Evolutionary conservation across 163 green algal genomes (phyloP).

Genomic region (Chlamydomonas reinhardtii): DNA sequence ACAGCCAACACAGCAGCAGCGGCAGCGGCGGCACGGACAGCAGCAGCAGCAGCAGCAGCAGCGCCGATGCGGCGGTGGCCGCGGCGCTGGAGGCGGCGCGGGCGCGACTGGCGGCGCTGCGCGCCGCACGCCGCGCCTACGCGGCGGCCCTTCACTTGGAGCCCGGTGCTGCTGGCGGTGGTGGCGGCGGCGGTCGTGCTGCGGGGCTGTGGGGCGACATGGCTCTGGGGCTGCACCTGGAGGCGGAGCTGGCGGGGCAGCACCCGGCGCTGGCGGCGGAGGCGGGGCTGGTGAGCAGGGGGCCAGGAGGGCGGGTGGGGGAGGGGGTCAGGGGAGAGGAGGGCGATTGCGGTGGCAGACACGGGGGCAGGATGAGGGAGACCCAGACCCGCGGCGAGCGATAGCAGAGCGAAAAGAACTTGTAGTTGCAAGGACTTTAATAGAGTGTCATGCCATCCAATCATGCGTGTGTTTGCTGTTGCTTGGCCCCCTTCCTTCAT

Average conservation of each 20-base stretch:
- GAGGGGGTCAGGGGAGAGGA: background rate
- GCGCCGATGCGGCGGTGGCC: slow-evolving; percentile 28
- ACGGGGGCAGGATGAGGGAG: no score
- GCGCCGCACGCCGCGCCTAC: slow-evolving; percentile 57
- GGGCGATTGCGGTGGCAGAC: no score
- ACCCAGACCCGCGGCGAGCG: no score
- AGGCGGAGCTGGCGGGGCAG: slow-evolving; percentile 28
- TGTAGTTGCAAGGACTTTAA: no score
- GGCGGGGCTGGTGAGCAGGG: background rate
- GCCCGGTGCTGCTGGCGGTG: slow-evolving; percentile 7
- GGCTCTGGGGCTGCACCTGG: slow-evolving; percentile 19
- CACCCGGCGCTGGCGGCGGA: slow-evolving; percentile 16
- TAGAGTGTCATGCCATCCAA: no score
- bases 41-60: background rate
- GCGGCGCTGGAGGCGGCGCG: slow-evolving; percentile 23
- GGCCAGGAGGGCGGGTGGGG: background rate
- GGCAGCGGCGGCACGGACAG: background rate
- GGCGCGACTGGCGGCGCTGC: slow-evolving; percentile 38
- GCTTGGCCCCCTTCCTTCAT: no score
- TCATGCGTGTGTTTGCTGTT: no score
- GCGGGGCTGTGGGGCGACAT: slow-evolving; percentile 39
- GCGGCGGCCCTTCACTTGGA: slow-evolving; percentile 64
- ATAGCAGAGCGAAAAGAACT: no score
- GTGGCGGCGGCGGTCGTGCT: background rate
- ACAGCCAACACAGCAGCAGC: background rate